Base-by-base conservation (phyloP, 2,329 filamentous ascomycete genomes). In the Trichophyton simii region DNA sequence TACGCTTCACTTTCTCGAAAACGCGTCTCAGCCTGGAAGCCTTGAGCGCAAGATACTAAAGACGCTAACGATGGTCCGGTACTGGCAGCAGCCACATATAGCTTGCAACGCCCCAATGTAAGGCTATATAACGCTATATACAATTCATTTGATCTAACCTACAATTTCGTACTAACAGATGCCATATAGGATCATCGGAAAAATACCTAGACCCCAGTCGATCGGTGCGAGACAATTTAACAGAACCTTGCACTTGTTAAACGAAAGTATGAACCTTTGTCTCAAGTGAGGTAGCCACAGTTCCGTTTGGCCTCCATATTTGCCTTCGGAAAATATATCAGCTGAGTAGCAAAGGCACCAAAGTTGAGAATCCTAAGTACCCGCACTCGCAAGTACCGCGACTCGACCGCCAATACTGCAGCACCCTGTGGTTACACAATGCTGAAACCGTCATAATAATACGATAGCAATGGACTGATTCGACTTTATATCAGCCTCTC, bases 11-110 rank as follows among this genome's bases (percentile, higher is more conserved):
- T 80, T 80, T 63, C 72, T 80, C 31, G 67, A 74, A 59, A 71
- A 71, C 59, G 77, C 77, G 6, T 64, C 73, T 22, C 68, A 72
- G 22, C 64, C 71, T 28, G 70, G 69, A 22, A 76, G 76, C 9
- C 66, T 76, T 20, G 78, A 79, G 65, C 77, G 79, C 63, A 76
- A 72, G 63, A 78, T 80, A 20, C 57, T 80, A 63, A 78, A 73
- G 64, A 79, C 75, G 61, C 63, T 80, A 61, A 65, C 79, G 58
- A 66, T 75, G 59, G 69, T 75, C 42, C 71, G 76, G 60, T 79
- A 72, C 60, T 79, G 75, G 75, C 71, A 76, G 63, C 68, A 72
- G 31, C 70, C 71, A 28, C 62, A 67, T 41, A 61, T 68, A 36
- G 67, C 15, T 36, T n/a, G 28, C 52, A 55, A 34, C 8, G 61